phyloP scores from a whole-genome alignment of 176 grass and related monocot genomes.

The Elymus sibiricus region DNA sequence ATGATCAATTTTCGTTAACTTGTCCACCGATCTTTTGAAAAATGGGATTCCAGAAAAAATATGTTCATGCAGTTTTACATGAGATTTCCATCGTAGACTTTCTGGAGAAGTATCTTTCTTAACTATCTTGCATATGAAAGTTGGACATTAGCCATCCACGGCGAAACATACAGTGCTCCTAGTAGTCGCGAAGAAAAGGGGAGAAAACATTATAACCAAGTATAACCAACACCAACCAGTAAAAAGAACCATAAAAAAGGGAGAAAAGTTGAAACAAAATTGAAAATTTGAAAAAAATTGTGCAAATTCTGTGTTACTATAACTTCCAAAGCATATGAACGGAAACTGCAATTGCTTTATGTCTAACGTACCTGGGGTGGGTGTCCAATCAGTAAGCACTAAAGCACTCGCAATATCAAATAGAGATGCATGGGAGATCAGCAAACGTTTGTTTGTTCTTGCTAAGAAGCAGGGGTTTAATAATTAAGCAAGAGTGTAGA shows the following conservation, averaged over 20 bases:
- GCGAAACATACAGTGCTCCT: not conserved
- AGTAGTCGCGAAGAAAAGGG: not conserved
- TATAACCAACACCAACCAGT: no score
- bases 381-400: not conserved
- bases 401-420: not conserved
- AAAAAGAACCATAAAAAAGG: no score
- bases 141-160: not conserved
- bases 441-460: not conserved
- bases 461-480: not conserved
- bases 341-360: not conserved
- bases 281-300: not conserved
- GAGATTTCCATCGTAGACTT: not conserved
- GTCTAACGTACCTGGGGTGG: not conserved
- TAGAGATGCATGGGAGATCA: not conserved
- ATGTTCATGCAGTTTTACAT: not conserved
- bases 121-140: not conserved
- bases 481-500: not conserved
- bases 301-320: not conserved
- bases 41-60: not conserved
- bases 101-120: not conserved
- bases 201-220: not conserved
- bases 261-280: not conserved
- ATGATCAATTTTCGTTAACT: not conserved
- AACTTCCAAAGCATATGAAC: not conserved
- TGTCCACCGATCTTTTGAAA: not conserved